These are phyloP conservation scores for Trametopsis cervina DNA, from an alignment of 768 basidiomycete species.

Conservation along the genomic window DNA sequence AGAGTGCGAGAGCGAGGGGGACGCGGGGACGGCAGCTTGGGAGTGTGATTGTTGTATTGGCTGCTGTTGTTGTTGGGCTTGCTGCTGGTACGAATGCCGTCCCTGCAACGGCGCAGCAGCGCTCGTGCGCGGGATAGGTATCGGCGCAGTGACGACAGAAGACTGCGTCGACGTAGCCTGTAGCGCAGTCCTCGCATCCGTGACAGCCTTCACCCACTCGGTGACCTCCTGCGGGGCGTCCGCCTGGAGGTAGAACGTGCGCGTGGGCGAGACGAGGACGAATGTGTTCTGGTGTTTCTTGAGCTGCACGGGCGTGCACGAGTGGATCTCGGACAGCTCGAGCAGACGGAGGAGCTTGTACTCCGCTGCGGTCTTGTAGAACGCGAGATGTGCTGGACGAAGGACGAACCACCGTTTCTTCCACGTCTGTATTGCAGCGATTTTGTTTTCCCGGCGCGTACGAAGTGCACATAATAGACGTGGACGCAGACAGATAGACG, in stretches of 20 bases:
- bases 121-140: conserved; percentile 28
- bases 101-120: conserved; percentile 10
- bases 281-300: conserved; percentile 89
- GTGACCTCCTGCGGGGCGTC: conserved; percentile 63
- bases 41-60: no score
- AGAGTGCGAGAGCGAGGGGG: conserved; percentile 40
- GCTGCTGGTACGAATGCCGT: conserved; percentile 5
- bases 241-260: conserved; percentile 91
- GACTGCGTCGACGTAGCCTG: conserved; percentile 57
- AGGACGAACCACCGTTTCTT: conserved; percentile 99
- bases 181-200: conserved; percentile 62
- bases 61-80: conserved; percentile 21
- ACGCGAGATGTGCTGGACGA: conserved; percentile 85
- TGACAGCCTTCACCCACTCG: conserved; percentile 80
- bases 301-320: conserved; percentile 78
- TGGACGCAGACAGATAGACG: no score
- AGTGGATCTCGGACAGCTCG: conserved; percentile 83
- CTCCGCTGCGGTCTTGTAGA: conserved; percentile 94
- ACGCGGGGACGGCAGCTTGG: conserved; percentile 20
- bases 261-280: conserved; percentile 81
- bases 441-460: neutral
- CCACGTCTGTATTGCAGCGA: conserved; percentile 66
- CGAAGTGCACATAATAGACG: no score
- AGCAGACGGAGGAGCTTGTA: conserved; percentile 88
- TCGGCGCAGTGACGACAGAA: conserved; percentile 33